A percentile compares a stretch with the other conserved stretches of the same genome.
Conservation (phyloP, 371 early-diverging fungal genomes). For the Rhizomucor miehei region DNA sequence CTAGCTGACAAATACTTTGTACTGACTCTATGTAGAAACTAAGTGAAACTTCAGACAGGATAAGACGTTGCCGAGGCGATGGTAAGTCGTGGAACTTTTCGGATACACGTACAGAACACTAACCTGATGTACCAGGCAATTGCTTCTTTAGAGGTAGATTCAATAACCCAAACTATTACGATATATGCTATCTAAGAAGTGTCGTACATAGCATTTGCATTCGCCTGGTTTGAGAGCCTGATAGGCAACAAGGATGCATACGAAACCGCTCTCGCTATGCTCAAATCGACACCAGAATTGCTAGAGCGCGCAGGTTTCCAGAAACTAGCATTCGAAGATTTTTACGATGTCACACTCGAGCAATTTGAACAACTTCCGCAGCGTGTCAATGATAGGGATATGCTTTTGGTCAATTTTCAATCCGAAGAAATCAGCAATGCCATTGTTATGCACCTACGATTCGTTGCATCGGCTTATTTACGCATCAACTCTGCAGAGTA, state of each 20-base stretch:
- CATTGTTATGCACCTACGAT: conserved; percentile 66
- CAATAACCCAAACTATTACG: neutral
- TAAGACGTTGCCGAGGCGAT: conserved; percentile 69
- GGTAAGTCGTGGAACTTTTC: conserved; percentile 33
- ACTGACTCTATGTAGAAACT: conserved; percentile 32
- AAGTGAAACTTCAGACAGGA: conserved; percentile 41
- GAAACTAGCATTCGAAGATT: conserved; percentile 61
- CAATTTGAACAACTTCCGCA: conserved; percentile 35
- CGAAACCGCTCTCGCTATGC: conserved; percentile 26
- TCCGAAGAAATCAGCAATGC: conserved; percentile 63
- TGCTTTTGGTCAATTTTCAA: conserved; percentile 55
- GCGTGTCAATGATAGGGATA: conserved; percentile 31
- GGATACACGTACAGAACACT: neutral
- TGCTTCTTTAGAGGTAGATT: conserved; percentile 69
- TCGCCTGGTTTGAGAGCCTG: conserved; percentile 68
- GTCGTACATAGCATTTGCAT: conserved; percentile 52
- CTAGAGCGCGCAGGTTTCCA: conserved; percentile 55
- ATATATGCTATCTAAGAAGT: neutral
- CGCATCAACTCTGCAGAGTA: conserved; percentile 64
- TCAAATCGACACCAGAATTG: conserved; percentile 49
- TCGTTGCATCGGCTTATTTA: conserved; percentile 66
- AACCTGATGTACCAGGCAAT: conserved; percentile 47
- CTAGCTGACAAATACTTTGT: neutral
- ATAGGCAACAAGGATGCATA: conserved; percentile 25
- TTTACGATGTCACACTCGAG: conserved; percentile 55